phyloP scores from a whole-genome alignment of 2,329 filamentous ascomycete genomes.

The Myotisia sp. region DNA sequence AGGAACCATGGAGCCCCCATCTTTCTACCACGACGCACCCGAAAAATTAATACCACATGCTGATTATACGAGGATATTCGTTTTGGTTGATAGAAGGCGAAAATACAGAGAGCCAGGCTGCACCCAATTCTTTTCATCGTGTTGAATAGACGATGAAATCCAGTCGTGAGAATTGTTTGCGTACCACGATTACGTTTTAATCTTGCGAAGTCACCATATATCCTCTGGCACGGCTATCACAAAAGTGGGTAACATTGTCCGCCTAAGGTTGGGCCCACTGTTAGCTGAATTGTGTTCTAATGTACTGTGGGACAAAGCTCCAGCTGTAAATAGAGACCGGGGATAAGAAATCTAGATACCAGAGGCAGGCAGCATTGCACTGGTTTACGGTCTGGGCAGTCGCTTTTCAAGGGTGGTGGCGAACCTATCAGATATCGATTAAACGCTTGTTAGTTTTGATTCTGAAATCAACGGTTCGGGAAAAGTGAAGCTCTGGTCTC shows the following conservation, averaged over 20 bases:
- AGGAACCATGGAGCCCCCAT: no score
- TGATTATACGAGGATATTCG: no score
- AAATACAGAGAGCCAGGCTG: no score
- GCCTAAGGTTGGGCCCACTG: neutral
- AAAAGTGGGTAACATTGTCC: slow-evolving; percentile 5
- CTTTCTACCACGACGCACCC: no score
- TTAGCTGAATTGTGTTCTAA: neutral
- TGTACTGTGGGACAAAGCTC: no score
- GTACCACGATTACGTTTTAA: no score
- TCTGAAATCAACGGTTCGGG: neutral
- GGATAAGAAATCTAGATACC: neutral
- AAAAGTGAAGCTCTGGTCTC: neutral
- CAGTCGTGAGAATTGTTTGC: no score
- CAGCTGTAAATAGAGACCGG: no score
- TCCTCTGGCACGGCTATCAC: slow-evolving; percentile 5
- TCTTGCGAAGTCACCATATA: slow-evolving; percentile 1
- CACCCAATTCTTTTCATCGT: no score
- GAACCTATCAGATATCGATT: neutral
- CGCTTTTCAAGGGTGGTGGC: slow-evolving; percentile 7
- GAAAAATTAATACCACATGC: no score
- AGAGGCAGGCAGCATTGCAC: slow-evolving; percentile 10
- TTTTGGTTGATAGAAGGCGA: no score
- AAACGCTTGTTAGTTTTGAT: neutral
- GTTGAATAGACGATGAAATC: no score
- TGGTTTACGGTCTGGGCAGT: slow-evolving; percentile 5